Evolutionary conservation across 768 basidiomycete species (phyloP), one percentile per base, ranked within the genome.

Genomic region (Pleurotus salmoneostramineus): DNA sequence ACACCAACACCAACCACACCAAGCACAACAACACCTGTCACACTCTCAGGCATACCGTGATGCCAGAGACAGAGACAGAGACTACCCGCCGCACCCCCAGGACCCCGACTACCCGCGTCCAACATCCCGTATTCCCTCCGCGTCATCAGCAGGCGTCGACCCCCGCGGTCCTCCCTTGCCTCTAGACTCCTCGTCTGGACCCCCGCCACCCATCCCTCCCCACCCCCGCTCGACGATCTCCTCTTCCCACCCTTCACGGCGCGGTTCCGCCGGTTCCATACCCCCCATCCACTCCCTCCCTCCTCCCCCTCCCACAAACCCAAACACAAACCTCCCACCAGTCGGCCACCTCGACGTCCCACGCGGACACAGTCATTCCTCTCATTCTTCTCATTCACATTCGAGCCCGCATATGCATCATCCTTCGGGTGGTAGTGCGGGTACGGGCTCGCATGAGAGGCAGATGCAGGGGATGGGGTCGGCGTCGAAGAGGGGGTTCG

Each of bases 41-140:
- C n/a, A n/a, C n/a, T n/a, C n/a, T n/a, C n/a, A n/a, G n/a, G n/a
- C n/a, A n/a, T n/a, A n/a, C n/a, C n/a, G n/a, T n/a, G n/a, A n/a
- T n/a, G n/a, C n/a, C n/a, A n/a, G n/a, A n/a, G n/a, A n/a, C n/a
- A n/a, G n/a, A 50, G 62, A 64, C 45, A 74, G 73, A 64, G 77
- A 76, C 64, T 72, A 74, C 62, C 69, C 70, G 45, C 65, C 72
- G 60, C 80, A 77, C 62, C 61, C 66, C 21, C 40, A 60, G 50
- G 83, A 86, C 68, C 73, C 77, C 35, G 84, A 87, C 51, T 84
- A 86, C 64, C 62, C 71, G 60, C 79, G 78, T 57, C 67, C 75
- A 36, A 77, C 81, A 60, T 69, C 79, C 57, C 78, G 83, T 61
- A 68, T 79, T 33, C 62, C 77, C 15, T 70, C 77, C 33, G 77